phyloP scores from a whole-genome alignment of 345 rosid genomes.

The Rhizophora apiculata region DNA sequence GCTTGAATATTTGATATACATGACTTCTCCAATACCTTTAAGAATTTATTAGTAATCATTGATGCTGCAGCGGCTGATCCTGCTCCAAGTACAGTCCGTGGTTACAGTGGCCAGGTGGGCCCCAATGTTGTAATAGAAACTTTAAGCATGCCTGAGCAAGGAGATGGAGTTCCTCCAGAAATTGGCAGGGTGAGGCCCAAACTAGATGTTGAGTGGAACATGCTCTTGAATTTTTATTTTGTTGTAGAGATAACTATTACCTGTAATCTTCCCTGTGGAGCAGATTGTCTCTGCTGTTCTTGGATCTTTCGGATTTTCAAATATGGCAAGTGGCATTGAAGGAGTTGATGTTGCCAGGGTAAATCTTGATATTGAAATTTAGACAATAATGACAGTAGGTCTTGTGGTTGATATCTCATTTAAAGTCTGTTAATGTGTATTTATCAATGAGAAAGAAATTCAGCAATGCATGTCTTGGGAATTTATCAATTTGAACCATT shows the following conservation, averaged over 20 bases:
- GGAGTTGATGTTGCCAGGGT: constrained; percentile 44
- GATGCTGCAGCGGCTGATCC: constrained; percentile 37
- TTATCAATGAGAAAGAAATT: no score
- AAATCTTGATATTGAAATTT: constrained; percentile 20
- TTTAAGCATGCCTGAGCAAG: constrained; percentile 62
- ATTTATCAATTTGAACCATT: not conserved
- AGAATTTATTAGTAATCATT: not conserved
- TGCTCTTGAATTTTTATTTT: not conserved
- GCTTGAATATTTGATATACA: not conserved
- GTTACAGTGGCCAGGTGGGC: constrained; percentile 30
- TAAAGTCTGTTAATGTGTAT: not conserved
- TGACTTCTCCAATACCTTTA: not conserved
- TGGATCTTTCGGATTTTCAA: constrained; percentile 63
- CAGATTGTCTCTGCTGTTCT: constrained; percentile 79
- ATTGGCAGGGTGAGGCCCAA: constrained; percentile 52
- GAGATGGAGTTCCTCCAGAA: constrained; percentile 70
- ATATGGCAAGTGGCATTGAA: constrained; percentile 42
- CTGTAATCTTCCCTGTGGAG: constrained; percentile 18
- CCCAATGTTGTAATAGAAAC: constrained; percentile 67
- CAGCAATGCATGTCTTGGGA: not conserved
- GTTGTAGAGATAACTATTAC: not conserved
- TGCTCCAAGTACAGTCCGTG: constrained; percentile 37
- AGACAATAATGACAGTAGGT: constrained; percentile 1
- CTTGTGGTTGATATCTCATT: not conserved
- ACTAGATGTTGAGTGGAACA: constrained; percentile 16